These are phyloP conservation scores for Morella rubra DNA, from an alignment of 306 rosid genomes.

Conservation along the genomic window DNA sequence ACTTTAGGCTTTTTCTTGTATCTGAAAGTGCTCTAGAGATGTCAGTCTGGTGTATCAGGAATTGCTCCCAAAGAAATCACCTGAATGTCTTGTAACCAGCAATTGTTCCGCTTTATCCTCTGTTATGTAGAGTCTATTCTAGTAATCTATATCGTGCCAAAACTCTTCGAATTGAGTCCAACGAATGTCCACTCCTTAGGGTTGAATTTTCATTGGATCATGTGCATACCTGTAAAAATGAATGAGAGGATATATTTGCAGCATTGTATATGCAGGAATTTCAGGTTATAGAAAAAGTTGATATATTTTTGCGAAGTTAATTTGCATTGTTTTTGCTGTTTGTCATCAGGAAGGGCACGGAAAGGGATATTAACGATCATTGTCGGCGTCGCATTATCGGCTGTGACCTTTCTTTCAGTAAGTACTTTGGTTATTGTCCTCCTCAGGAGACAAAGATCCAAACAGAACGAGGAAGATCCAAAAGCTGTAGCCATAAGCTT, in stretches of 20 bases:
- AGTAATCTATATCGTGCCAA: background rate
- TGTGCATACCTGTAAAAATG: background rate
- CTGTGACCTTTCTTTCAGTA: conserved; percentile 48
- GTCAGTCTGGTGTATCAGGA: background rate
- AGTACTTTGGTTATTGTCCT: conserved; percentile 38
- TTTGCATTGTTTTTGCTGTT: conserved; percentile 23
- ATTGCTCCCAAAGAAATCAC: conserved; percentile 36
- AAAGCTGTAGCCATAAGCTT: conserved; percentile 36
- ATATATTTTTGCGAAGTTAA: conserved; percentile 7
- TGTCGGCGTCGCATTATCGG: conserved; percentile 30
- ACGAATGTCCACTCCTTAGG: background rate
- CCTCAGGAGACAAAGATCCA: conserved; percentile 33
- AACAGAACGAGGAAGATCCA: conserved; percentile 29
- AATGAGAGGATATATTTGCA: background rate
- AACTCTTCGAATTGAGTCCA: background rate
- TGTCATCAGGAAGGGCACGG: conserved; percentile 38
- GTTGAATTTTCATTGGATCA: background rate
- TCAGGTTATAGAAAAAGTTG: conserved; percentile 1
- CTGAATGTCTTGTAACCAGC: conserved; percentile 27
- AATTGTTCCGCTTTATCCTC: too few species aligned
- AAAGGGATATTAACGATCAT: conserved; percentile 28
- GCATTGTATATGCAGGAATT: background rate
- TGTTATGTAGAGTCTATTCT: background rate
- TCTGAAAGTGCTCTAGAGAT: background rate
- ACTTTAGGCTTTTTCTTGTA: background rate